Conservation (phyloP, 2,329 filamentous ascomycete species). For the Diaporthe australafricana region DNA sequence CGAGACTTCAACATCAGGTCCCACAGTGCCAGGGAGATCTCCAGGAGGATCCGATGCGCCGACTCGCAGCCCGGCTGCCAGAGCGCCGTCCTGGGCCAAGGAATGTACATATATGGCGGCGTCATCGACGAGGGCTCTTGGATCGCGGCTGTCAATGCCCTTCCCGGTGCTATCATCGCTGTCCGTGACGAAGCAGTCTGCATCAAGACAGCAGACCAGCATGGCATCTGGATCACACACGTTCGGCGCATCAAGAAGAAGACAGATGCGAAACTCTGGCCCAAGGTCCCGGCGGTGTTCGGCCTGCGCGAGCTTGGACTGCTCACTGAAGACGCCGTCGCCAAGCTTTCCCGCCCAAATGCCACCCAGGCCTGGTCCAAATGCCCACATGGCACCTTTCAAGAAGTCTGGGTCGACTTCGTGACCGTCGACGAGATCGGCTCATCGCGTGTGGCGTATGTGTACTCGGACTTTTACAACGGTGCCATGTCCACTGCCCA, state of each 20-base stretch:
- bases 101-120: constrained; percentile 55
- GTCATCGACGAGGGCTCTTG: constrained; percentile 47
- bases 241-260: constrained; percentile 52
- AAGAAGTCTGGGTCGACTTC: constrained; percentile 54
- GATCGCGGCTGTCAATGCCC: constrained; percentile 34
- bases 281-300: constrained; percentile 52
- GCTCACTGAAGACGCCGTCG: constrained; percentile 40
- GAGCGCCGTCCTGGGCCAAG: constrained; percentile 50
- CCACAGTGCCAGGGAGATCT: constrained; percentile 52
- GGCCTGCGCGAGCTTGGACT: constrained; percentile 50
- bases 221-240: constrained; percentile 56
- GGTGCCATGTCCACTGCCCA: constrained; percentile 55
- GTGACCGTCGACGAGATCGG: constrained; percentile 41
- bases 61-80: constrained; percentile 56
- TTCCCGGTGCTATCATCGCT: constrained; percentile 47
- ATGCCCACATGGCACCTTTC: constrained; percentile 47
- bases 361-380: constrained; percentile 45
- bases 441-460: constrained; percentile 47
- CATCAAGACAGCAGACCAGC: constrained; percentile 51
- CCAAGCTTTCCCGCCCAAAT: constrained; percentile 33
- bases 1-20: constrained; percentile 50
- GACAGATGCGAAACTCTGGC: constrained; percentile 52
- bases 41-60: constrained; percentile 53
- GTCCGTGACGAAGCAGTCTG: constrained; percentile 51
- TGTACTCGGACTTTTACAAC: constrained; percentile 58